These are phyloP conservation scores for Massarina eburnea DNA, from an alignment of 2,329 filamentous ascomycete genomes.

Conservation along the genomic window DNA sequence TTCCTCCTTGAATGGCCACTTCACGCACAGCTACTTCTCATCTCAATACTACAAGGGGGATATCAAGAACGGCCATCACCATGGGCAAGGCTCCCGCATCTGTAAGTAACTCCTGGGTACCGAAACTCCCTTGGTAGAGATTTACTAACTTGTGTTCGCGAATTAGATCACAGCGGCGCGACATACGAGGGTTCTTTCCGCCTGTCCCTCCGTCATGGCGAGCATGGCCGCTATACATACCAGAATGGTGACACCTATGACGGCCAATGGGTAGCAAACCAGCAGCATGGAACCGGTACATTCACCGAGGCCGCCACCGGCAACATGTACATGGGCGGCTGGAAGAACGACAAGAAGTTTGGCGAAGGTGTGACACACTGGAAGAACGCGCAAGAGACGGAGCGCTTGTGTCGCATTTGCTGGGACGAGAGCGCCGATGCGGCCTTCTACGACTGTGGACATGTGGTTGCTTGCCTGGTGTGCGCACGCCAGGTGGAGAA, in stretches of 20 bases:
- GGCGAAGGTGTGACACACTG: conserved; percentile 65
- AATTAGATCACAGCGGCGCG: conserved; percentile 56
- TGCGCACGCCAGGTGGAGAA: conserved; percentile 61
- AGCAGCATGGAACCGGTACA: conserved; percentile 61
- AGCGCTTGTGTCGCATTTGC: conserved; percentile 63
- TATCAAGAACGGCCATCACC: conserved; percentile 48
- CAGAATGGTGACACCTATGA: conserved; percentile 66
- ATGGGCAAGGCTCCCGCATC: conserved; percentile 59
- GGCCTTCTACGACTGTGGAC: conserved; percentile 64
- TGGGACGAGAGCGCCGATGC: conserved; percentile 62
- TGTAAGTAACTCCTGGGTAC: too few relatives aligned
- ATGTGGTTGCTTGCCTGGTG: conserved; percentile 62
- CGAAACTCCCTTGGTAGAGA: too few relatives aligned
- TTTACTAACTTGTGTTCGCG: too few relatives aligned
- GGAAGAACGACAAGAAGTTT: conserved; percentile 61
- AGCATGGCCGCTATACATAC: conserved; percentile 59
- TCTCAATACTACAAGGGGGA: conserved; percentile 60
- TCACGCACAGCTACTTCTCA: conserved; percentile 57
- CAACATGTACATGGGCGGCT: conserved; percentile 64
- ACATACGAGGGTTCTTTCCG: conserved; percentile 59
- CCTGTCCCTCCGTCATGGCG: conserved; percentile 55
- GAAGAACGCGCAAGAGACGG: conserved; percentile 63
- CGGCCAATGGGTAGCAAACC: conserved; percentile 64
- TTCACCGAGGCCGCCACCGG: conserved; percentile 59
- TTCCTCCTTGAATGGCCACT: conserved; percentile 44